Conservation (phyloP, 768 basidiomycete species). For the Mycena polygramma region DNA sequence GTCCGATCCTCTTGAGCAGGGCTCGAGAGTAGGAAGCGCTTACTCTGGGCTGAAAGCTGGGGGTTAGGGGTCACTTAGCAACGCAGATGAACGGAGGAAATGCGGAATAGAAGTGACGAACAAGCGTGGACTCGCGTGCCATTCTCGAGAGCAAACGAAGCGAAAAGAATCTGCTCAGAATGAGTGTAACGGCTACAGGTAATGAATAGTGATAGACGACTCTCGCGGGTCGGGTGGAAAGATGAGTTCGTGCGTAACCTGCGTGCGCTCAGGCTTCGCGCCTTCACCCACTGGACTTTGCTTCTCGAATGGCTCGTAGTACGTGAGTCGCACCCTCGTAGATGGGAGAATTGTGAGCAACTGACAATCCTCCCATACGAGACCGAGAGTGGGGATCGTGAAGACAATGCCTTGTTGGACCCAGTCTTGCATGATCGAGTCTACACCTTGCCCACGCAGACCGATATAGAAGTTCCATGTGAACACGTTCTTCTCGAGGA, state of each 20-base stretch:
- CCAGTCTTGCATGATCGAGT: conserved; percentile 7
- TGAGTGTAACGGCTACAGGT: not conserved
- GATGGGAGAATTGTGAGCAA: not conserved
- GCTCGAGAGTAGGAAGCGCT: too few species aligned
- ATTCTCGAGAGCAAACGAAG: too few species aligned
- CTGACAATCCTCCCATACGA: not conserved
- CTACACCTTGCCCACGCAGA: not conserved
- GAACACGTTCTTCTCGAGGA: not conserved
- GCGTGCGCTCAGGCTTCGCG: not conserved
- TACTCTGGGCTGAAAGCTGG: too few species aligned
- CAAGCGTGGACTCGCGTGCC: too few species aligned
- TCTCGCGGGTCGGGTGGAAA: conserved; percentile 18
- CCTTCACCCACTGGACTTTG: too few species aligned
- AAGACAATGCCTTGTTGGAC: conserved; percentile 4
- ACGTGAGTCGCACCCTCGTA: conserved; percentile 11
- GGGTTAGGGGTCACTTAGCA: too few species aligned
- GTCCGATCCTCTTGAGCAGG: too few species aligned
- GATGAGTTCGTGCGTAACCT: conserved; percentile 11
- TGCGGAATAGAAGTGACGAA: too few species aligned
- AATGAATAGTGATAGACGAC: conserved; percentile 5
- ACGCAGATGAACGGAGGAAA: too few species aligned
- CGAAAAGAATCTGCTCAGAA: too few species aligned
- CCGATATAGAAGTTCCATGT: conserved; percentile 9
- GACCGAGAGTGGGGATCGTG: not conserved
- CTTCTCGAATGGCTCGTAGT: not conserved